Percentiles rank a stretch among this genome's conserved stretches.
phyloP scores from a whole-genome alignment of 345 rosid species.

The Eutrema yunnanense region DNA sequence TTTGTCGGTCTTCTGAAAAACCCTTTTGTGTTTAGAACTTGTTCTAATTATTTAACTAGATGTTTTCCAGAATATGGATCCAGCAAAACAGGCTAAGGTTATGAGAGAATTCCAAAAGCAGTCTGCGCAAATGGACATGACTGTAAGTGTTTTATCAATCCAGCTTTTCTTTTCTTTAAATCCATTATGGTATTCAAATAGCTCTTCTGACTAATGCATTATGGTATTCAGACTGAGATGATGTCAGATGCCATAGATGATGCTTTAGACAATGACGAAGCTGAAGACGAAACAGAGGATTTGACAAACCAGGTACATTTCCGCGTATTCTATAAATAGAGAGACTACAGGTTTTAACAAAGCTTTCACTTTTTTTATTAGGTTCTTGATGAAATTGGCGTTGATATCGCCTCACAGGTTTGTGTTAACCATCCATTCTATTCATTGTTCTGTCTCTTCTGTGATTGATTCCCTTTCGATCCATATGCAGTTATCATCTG shows the following conservation, averaged over 20 bases:
- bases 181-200: background rate
- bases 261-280: conserved; percentile 84
- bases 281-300: conserved; percentile 94
- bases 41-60: background rate
- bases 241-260: conserved; percentile 92
- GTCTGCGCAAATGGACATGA: conserved; percentile 96
- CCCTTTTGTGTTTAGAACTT: background rate
- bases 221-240: conserved; percentile 75
- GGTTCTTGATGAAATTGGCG: conserved; percentile 97
- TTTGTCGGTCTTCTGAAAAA: too few relatives aligned
- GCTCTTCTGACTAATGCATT: conserved; percentile 1
- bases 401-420: conserved; percentile 94
- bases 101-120: conserved; percentile 84
- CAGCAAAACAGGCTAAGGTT: conserved; percentile 80
- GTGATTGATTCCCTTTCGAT: conserved; percentile 8
- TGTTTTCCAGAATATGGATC: conserved; percentile 79
- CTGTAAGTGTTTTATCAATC: conserved; percentile 47
- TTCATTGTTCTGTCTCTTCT: background rate
- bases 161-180: conserved; percentile 9
- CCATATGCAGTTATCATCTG: conserved; percentile 60
- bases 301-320: conserved; percentile 75
- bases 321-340: background rate
- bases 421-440: conserved; percentile 7
- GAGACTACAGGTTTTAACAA: background rate
- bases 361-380: conserved; percentile 15